Evolutionary conservation across 139 green algal genomes (phyloP).

Genomic region (Volvox reticuliferus): DNA sequence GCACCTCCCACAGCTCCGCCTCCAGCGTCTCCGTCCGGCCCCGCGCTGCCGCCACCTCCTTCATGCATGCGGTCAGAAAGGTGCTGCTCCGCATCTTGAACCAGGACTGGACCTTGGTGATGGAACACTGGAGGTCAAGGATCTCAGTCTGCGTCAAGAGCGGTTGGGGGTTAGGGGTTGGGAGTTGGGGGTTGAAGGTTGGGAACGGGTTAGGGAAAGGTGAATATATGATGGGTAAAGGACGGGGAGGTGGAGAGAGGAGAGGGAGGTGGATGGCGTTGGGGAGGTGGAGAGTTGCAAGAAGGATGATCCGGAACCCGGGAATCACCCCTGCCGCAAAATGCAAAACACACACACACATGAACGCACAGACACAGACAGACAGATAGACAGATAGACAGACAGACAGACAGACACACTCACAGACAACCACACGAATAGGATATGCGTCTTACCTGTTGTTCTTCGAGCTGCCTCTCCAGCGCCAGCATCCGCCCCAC

Average conservation of each 20-base stretch:
- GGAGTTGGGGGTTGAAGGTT: neutral
- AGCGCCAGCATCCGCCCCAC: slow-evolving; percentile 51
- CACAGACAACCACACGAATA: no score
- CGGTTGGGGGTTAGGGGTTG: neutral
- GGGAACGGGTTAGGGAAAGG: neutral
- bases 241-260: neutral
- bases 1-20: slow-evolving; percentile 47
- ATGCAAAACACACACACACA: no score
- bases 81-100: slow-evolving; percentile 58
- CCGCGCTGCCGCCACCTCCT: slow-evolving; percentile 41
- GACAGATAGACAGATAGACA: no score
- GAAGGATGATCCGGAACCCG: no score
- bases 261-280: neutral
- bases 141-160: slow-evolving; percentile 40
- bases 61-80: slow-evolving; percentile 49
- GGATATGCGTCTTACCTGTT: neutral
- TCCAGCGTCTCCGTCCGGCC: slow-evolving; percentile 41
- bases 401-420: no score
- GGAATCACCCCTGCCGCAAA: no score
- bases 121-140: slow-evolving; percentile 53
- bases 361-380: no score
- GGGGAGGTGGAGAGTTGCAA: no score
- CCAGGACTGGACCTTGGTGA: slow-evolving; percentile 51
- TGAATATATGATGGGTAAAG: neutral
- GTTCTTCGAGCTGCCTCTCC: slow-evolving; percentile 50